Base-by-base conservation (phyloP, 2,329 filamentous ascomycete genomes). In the Hypoxylon sp. region DNA sequence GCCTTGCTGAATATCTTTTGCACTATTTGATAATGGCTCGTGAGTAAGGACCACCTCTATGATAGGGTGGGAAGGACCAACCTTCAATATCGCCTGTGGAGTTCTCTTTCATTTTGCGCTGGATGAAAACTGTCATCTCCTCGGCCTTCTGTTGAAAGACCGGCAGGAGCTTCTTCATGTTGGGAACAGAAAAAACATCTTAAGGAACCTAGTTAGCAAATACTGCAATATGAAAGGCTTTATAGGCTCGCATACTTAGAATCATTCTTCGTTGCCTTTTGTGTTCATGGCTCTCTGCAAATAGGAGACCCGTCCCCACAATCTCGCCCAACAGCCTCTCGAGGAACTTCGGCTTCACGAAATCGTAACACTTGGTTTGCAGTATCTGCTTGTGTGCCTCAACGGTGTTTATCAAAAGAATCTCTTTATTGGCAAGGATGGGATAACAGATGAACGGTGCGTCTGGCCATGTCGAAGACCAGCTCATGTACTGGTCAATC, bases 201-300 rank as follows among this genome's bases (percentile, higher is more conserved):
- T n/a, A 3, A 37, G 3, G 33, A 1, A 7, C 14, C 6, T 11
- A 2, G 37, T 62, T 42, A 66, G 58, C 20, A 13, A 48, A 30
- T 8, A 7, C 27, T 6, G 13, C 11, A 8, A 31, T 30, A 1
- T 20, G 20, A 20, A 2, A 20, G 20, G 20, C n/a, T n/a, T n/a
- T 20, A 20, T 20, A 20, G 2, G 20, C 8, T 35, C 37, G 63
- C 71, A 49, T 64, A 68, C 74, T 77, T 42, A 75, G 75, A 20
- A 83, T 68, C 51, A 79, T 68, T 17, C 73, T 78, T 40, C 80
- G 74, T 33, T 80, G 77, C 27, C 65, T 67, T 55, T 78, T 78
- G 56, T 82, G 81, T 40, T 77, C 74, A 14, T 78, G 76, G 20
- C 77, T 79, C 46, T 82, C 79, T 2, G 76, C 71, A 53, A 82